phyloP scores from a whole-genome alignment of 768 basidiomycete species.

The Tylopilus sp. region DNA sequence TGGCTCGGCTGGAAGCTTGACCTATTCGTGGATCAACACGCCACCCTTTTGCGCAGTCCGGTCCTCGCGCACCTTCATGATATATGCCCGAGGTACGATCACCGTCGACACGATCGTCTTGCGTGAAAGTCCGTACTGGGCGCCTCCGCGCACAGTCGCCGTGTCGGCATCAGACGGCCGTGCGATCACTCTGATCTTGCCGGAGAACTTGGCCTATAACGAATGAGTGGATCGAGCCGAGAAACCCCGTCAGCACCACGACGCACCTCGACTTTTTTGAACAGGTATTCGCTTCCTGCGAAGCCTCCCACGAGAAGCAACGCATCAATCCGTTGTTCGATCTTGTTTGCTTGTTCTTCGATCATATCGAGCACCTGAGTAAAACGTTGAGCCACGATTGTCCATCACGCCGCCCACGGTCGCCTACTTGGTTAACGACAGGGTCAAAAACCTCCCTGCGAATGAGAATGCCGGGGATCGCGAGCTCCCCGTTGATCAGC shows the following conservation, averaged over 20 bases:
- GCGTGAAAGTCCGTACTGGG: conserved; percentile 78
- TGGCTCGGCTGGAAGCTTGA: conserved; percentile 83
- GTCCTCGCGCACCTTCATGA: conserved; percentile 67
- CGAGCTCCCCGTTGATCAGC: conserved; percentile 77
- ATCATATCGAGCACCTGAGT: conserved; percentile 71
- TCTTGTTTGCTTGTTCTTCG: conserved; percentile 66
- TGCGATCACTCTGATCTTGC: conserved; percentile 69
- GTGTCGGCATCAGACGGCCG: conserved; percentile 87
- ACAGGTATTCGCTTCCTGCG: conserved; percentile 81
- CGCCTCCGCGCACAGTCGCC: conserved; percentile 85
- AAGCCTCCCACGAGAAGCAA: conserved; percentile 89
- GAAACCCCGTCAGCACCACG: not conserved
- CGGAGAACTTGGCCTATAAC: conserved; percentile 61
- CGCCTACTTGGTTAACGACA: conserved; percentile 68
- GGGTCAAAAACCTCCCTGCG: conserved; percentile 87
- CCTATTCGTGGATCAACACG: conserved; percentile 40
- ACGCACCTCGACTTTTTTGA: conserved; percentile 70
- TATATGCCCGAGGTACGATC: conserved; percentile 78
- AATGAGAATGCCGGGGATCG: conserved; percentile 75
- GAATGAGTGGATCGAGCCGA: conserved; percentile 11
- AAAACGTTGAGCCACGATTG: conserved; percentile 6
- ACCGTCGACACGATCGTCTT: conserved; percentile 76
- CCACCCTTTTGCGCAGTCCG: not conserved
- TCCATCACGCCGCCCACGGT: conserved; percentile 1
- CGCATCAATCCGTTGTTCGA: conserved; percentile 74